phyloP scores from a whole-genome alignment of 1,284 basidiomycete species.

The Amylostereum chailletii region DNA sequence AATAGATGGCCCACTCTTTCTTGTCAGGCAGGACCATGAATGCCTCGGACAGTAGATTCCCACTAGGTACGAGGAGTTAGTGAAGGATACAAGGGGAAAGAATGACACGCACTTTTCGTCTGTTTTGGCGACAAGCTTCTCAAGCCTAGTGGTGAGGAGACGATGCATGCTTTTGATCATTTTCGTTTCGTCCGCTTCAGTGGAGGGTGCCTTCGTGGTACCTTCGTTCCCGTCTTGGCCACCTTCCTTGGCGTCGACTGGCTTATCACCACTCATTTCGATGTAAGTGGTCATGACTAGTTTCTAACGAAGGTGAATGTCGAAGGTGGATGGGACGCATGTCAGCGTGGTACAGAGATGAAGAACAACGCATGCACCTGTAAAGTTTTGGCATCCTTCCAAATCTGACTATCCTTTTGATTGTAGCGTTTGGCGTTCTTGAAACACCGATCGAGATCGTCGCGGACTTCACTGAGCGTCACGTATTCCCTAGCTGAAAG shows the following conservation, averaged over 20 bases:
- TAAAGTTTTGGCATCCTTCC: constrained; percentile 70
- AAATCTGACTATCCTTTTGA: constrained; percentile 78
- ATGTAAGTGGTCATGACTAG: constrained; percentile 53
- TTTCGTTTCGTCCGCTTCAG: constrained; percentile 39
- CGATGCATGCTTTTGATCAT: constrained; percentile 54
- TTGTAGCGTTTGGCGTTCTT: constrained; percentile 90
- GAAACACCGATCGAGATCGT: constrained; percentile 83
- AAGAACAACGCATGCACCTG: constrained; percentile 26
- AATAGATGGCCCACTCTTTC: constrained; percentile 79
- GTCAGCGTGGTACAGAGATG: background rate
- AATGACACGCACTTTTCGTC: constrained; percentile 46
- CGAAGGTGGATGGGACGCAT: background rate
- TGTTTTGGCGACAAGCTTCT: constrained; percentile 62
- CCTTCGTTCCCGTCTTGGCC: constrained; percentile 22
- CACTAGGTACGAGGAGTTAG: constrained; percentile 28
- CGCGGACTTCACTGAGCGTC: constrained; percentile 62
- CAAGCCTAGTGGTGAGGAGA: constrained; percentile 53
- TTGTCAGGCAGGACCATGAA: constrained; percentile 82
- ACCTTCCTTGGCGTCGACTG: constrained; percentile 29
- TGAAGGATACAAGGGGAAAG: background rate
- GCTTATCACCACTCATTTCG: constrained; percentile 41
- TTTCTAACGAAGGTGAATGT: constrained; percentile 40
- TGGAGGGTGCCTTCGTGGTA: constrained; percentile 24
- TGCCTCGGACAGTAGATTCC: constrained; percentile 60
- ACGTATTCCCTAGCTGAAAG: constrained; percentile 60